Conservation (phyloP, 1,139 yeast species). For the Magnusiomyces suaveolens region DNA sequence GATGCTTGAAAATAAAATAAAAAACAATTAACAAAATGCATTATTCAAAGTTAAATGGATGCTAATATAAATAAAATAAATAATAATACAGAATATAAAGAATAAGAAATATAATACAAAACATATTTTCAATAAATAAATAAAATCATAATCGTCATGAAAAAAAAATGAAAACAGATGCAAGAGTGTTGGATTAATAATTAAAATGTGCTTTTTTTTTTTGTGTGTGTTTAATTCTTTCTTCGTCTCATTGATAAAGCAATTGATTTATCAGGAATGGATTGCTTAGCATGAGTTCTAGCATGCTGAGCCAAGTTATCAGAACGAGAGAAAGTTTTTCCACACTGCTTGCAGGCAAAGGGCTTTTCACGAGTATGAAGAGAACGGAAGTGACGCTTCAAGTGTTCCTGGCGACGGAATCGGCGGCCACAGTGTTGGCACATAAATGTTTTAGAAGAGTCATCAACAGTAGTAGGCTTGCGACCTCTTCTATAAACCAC, state of each 20-base stretch:
- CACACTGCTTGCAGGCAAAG: slow-evolving; percentile 58
- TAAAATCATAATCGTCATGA: no score
- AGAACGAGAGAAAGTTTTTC: slow-evolving; percentile 63
- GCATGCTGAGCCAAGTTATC: slow-evolving; percentile 71
- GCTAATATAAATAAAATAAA: no score
- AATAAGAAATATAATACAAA: no score
- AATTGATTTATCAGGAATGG: not conserved
- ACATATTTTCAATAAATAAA: no score
- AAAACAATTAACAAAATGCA: not conserved
- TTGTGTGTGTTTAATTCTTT: not conserved
- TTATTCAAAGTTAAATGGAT: no score
- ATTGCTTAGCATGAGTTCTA: slow-evolving; percentile 41
- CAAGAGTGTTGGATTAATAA: no score
- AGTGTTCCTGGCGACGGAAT: slow-evolving; percentile 70
- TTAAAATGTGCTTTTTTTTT: not conserved
- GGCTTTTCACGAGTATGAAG: slow-evolving; percentile 65
- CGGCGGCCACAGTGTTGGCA: slow-evolving; percentile 30
- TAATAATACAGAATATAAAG: no score
- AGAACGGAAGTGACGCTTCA: slow-evolving; percentile 66
- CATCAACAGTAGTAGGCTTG: slow-evolving; percentile 24
- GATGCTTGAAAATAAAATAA: no score
- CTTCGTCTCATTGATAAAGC: not conserved
- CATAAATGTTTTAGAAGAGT: slow-evolving; percentile 26
- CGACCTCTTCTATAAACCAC: slow-evolving; percentile 25
- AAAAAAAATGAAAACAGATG: no score